Evolutionary conservation across 2,329 filamentous ascomycete genomes (phyloP), one percentile per base, ranked within the genome.

Genomic region (Elsinoe arachidis): DNA sequence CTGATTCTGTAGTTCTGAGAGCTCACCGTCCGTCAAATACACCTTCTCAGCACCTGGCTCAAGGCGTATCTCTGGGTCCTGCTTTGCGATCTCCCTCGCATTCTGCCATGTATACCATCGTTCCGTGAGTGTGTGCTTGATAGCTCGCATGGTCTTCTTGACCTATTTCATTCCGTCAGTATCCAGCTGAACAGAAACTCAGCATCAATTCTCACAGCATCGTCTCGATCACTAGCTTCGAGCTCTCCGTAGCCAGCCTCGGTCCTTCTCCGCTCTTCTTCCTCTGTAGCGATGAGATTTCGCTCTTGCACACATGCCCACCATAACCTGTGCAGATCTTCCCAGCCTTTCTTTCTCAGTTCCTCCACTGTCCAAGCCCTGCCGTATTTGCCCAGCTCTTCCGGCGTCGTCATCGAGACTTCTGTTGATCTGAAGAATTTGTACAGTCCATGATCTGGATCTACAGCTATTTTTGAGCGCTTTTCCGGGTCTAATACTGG

Each of bases 261-360:
- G 57, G 87, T 68, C 63, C 86, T 80, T 30, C 76, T 68, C 65
- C 88, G 80, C 76, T 95, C 90, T 58, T 78, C 72, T 55, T 78
- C 78, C 63, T 86, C 84, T 30, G 95, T 97, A n/a, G 83, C 79
- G 64, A 97, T 82, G 64, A 88, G 82, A 74, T 99, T 99, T 66
- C 88, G 80, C 76, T 99, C 93, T 75, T 88, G 90, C 60, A 87
- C 81, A 70, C 93, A 97, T 57, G 90, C 82, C 90, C 91, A 99
- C 90, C 92, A 99, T 67, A 99, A 78, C 61, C 79, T 78, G 72
- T 97, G 91, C 65, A 99, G 75, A 71, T 97, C 91, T 61, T 96
- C 89, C 88, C 90, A 99, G 61, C 86, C 90, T 75, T 96, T 96
- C 61, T 81, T 79, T 61, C 91, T 82, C 67, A 99, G 78, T 76